Evolutionary conservation across 129 eudicot species (phyloP).

Genomic region (Flaveria linearis): DNA sequence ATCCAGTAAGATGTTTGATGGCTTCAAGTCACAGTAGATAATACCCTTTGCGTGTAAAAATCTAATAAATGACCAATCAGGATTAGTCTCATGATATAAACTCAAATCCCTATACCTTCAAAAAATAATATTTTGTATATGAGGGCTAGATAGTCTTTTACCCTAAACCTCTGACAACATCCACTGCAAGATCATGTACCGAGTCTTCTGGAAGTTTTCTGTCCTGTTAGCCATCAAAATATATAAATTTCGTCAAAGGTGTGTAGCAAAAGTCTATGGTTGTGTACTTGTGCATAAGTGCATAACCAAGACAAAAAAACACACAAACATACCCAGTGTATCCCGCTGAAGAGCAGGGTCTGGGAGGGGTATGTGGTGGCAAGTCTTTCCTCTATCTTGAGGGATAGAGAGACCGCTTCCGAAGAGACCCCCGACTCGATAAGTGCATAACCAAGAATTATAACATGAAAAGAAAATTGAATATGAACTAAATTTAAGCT

Average conservation of each 20-base stretch:
- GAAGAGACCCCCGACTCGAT: no score
- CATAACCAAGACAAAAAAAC: not conserved
- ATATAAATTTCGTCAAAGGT: not conserved
- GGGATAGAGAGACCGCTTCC: no score
- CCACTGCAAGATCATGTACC: constrained; percentile 82
- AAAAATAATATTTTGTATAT: constrained; percentile 1
- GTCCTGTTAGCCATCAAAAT: constrained; percentile 58
- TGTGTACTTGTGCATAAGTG: not conserved
- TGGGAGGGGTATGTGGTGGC: no score
- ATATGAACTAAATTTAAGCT: not conserved
- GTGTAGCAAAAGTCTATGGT: constrained; percentile 2
- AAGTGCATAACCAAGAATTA: not conserved
- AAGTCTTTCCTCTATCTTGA: no score
- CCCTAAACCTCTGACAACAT: constrained; percentile 83
- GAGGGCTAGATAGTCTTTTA: constrained; percentile 46
- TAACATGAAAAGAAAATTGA: not conserved
- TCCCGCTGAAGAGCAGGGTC: no score
- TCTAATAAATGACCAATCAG: constrained; percentile 44
- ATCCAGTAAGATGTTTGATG: constrained; percentile 89
- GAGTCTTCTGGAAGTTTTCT: constrained; percentile 94
- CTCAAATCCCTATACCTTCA: constrained; percentile 11
- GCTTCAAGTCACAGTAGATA: constrained; percentile 88
- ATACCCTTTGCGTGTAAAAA: constrained; percentile 90
- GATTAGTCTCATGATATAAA: constrained; percentile 23
- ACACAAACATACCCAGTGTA: no score